Evolutionary conservation across 1,139 yeast genomes (phyloP).

Genomic region (Hyphopichia wangnamkhiaoensis): DNA sequence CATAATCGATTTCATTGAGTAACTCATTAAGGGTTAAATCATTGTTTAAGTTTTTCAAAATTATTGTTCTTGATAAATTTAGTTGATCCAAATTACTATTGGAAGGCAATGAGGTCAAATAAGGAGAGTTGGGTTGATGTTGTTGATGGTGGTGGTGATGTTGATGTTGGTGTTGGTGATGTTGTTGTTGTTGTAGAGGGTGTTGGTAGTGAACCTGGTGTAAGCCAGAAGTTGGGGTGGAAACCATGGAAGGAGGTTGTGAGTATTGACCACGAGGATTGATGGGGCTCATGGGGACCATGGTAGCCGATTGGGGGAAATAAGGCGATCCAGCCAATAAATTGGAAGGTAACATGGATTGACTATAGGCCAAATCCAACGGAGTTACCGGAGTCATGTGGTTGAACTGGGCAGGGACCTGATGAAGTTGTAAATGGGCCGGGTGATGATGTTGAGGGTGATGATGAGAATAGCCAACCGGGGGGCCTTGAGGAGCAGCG

Average conservation of each 20-base stretch:
- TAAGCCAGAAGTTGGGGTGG: constrained; percentile 1
- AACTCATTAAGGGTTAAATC: constrained; percentile 31
- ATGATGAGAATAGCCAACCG: background rate
- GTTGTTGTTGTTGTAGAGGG: constrained; percentile 4
- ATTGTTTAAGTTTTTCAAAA: constrained; percentile 31
- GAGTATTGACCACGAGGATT: constrained; percentile 10
- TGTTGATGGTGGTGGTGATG: constrained; percentile 10
- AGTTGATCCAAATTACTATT: constrained; percentile 30
- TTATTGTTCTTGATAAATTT: constrained; percentile 40
- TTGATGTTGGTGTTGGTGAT: constrained; percentile 17
- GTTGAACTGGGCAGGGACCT: constrained; percentile 1
- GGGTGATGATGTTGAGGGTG: background rate
- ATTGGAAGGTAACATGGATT: constrained; percentile 72
- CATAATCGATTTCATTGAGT: constrained; percentile 37
- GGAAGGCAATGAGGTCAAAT: constrained; percentile 19
- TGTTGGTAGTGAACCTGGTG: constrained; percentile 1
- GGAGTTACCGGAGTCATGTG: constrained; percentile 36
- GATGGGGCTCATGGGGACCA: constrained; percentile 13
- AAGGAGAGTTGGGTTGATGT: constrained; percentile 20
- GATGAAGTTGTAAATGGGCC: constrained; percentile 1
- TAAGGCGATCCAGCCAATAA: constrained; percentile 68
- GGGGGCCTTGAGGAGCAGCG: background rate
- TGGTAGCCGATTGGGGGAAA: constrained; percentile 34
- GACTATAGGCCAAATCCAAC: constrained; percentile 53
- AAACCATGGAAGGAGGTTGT: constrained; percentile 8